These are phyloP conservation scores for Ramaria sp. DNA, from an alignment of 768 basidiomycete genomes.

Conservation along the genomic window DNA sequence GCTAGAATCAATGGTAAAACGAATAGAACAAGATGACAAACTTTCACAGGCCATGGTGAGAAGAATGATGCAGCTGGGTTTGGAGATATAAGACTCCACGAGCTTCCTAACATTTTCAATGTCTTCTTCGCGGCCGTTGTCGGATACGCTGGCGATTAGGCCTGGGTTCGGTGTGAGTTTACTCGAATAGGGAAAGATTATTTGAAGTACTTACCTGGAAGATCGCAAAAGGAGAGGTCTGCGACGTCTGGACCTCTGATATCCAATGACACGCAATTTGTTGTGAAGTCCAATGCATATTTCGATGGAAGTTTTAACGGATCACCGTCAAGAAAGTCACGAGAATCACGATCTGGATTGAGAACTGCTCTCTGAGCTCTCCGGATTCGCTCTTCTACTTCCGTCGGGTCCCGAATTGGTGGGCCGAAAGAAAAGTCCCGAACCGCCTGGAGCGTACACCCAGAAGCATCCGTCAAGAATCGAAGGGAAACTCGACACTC, in stretches of 20 bases:
- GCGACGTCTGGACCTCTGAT: constrained; percentile 49
- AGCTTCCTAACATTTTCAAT: constrained; percentile 50
- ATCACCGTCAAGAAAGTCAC: background rate
- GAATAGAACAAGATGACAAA: constrained; percentile 18
- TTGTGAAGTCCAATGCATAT: constrained; percentile 31
- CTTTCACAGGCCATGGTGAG: constrained; percentile 56
- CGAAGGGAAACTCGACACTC: constrained; percentile 40
- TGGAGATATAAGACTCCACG: constrained; percentile 45
- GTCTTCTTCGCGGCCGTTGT: constrained; percentile 38
- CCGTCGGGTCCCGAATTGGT: constrained; percentile 35
- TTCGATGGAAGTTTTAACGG: background rate
- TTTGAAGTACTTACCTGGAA: constrained; percentile 34
- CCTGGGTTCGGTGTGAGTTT: constrained; percentile 21
- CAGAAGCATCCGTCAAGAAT: constrained; percentile 27
- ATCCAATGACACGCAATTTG: constrained; percentile 43
- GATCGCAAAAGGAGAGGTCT: constrained; percentile 54
- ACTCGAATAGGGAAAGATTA: background rate
- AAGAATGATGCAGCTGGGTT: constrained; percentile 51
- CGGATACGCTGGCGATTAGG: constrained; percentile 46
- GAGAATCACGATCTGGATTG: constrained; percentile 4
- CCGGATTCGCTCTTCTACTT: constrained; percentile 52
- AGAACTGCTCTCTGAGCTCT: constrained; percentile 10
- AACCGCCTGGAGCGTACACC: constrained; percentile 16
- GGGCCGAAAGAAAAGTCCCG: constrained; percentile 33
- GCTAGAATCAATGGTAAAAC: background rate